These are phyloP conservation scores for Zostera marina DNA, from an alignment of 116 monocot genomes.

Conservation along the genomic window DNA sequence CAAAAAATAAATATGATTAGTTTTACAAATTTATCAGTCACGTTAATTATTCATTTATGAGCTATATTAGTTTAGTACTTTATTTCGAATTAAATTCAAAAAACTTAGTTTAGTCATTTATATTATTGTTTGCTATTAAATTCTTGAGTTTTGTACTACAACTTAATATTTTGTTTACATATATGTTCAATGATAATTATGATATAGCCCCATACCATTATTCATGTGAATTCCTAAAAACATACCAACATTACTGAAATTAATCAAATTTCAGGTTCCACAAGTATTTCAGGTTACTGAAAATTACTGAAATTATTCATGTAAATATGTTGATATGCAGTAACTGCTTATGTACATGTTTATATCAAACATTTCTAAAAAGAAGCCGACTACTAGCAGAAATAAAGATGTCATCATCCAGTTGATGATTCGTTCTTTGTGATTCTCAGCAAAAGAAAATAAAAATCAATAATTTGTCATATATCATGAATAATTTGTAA, in stretches of 20 bases:
- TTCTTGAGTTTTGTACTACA: too few relatives aligned
- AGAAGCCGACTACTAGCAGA: slow-evolving; percentile 40
- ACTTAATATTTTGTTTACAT: background rate
- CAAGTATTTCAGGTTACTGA: too few relatives aligned
- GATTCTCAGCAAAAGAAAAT: slow-evolving; percentile 24
- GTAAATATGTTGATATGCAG: background rate
- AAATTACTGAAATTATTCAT: background rate
- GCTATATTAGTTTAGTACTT: too few relatives aligned
- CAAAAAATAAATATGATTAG: too few relatives aligned
- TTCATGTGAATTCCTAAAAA: slow-evolving; percentile 74
- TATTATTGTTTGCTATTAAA: too few relatives aligned
- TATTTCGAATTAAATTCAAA: too few relatives aligned
- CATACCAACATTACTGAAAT: too few relatives aligned
- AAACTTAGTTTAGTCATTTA: too few relatives aligned
- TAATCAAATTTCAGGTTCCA: too few relatives aligned
- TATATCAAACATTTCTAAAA: slow-evolving; percentile 57
- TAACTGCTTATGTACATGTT: background rate
- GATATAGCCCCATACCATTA: slow-evolving; percentile 38
- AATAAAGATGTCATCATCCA: slow-evolving; percentile 64
- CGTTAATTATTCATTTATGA: too few relatives aligned
- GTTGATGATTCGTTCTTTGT: slow-evolving; percentile 49
- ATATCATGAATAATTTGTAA: too few relatives aligned
- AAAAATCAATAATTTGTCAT: background rate
- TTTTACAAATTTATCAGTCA: too few relatives aligned
- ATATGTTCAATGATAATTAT: background rate